Percentiles rank a stretch among this genome's conserved stretches.
phyloP scores from a whole-genome alignment of 1,284 basidiomycete species.

The Trichosporon sp. region DNA sequence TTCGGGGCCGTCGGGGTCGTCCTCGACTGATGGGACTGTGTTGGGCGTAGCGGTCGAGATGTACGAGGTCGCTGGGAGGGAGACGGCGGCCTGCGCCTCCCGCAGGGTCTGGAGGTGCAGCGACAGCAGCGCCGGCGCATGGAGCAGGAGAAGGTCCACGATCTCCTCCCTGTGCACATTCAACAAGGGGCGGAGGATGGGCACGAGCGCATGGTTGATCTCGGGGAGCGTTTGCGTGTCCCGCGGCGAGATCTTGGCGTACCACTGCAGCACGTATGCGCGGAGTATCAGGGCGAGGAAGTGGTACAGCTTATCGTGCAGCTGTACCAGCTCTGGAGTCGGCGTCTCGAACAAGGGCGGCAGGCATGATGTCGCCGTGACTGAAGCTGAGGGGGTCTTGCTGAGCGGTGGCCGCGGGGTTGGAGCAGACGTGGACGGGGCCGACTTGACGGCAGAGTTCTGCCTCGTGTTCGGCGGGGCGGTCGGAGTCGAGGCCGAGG shows the following conservation, averaged over 20 bases:
- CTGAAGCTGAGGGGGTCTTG: background rate
- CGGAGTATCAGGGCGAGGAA: conserved; percentile 34
- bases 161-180: conserved; percentile 18
- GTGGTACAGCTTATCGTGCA: conserved; percentile 31
- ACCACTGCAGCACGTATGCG: conserved; percentile 49
- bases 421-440: background rate
- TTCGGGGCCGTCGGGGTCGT: background rate
- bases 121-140: conserved; percentile 38
- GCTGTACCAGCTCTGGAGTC: conserved; percentile 1
- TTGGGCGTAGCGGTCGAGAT: background rate
- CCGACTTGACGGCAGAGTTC: background rate
- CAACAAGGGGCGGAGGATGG: conserved; percentile 39
- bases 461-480: too few relatives aligned
- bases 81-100: conserved; percentile 5
- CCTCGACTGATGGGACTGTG: background rate
- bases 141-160: conserved; percentile 37
- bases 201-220: conserved; percentile 25
- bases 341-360: conserved; percentile 23
- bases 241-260: conserved; percentile 44
- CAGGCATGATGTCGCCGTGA: conserved; percentile 1
- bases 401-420: background rate
- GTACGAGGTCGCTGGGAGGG: background rate
- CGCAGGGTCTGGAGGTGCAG: conserved; percentile 39
- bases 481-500: background rate
- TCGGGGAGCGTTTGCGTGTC: conserved; percentile 36